Conservation (phyloP, 768 basidiomycete genomes). For the Boletus edulis region DNA sequence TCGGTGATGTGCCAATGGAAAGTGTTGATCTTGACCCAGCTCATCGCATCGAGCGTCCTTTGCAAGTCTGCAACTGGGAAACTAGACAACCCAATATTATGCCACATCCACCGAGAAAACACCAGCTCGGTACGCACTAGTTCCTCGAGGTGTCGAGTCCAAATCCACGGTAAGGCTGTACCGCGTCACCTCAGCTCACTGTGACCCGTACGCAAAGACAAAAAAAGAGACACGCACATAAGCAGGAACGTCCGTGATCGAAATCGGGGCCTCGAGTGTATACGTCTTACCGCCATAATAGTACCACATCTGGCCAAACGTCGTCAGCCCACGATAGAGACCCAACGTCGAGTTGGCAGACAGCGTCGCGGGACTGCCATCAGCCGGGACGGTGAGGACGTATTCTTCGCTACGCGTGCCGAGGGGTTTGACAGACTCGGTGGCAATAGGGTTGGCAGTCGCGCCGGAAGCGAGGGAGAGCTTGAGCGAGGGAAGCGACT, state of each 20-base stretch:
- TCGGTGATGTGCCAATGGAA: constrained; percentile 88
- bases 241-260: constrained; percentile 45
- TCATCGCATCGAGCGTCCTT: constrained; percentile 52
- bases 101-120: not conserved
- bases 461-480: constrained; percentile 24
- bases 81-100: constrained; percentile 14
- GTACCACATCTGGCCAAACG: constrained; percentile 56
- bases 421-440: constrained; percentile 35
- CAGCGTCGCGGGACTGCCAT: constrained; percentile 37
- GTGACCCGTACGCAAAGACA: not conserved
- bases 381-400: constrained; percentile 35
- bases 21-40: constrained; percentile 57
- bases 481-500: constrained; percentile 24
- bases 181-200: not conserved
- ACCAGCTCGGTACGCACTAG: constrained; percentile 28
- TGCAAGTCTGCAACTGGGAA: constrained; percentile 38
- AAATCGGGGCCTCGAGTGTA: constrained; percentile 37
- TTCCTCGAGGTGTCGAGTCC: constrained; percentile 47
- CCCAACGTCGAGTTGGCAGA: constrained; percentile 48
- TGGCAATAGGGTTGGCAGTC: constrained; percentile 27
- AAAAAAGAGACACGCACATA: constrained; percentile 33
- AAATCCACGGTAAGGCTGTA: constrained; percentile 39
- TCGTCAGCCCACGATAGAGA: constrained; percentile 51
- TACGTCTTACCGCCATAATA: constrained; percentile 34
- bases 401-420: constrained; percentile 46